Evolutionary conservation across 2,329 filamentous ascomycete species (phyloP), one percentile per base, ranked within the genome.

Genomic region (Ascochyta clinopodiicola): DNA sequence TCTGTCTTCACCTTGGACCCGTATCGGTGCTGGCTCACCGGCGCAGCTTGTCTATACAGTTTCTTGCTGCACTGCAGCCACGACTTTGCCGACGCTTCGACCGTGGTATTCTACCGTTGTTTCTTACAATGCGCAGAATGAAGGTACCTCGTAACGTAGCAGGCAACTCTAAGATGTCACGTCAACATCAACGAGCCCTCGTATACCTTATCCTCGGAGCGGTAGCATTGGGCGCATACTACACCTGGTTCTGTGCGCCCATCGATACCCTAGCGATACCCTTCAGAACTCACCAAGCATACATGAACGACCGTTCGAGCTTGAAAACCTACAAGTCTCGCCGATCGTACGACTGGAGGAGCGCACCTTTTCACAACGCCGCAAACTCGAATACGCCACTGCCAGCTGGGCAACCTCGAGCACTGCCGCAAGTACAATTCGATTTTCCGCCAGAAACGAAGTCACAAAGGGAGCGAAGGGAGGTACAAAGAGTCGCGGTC

Each of bases 351-450:
- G 71, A 75, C 53, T 81, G 79, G 79, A 70, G 66, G n/a, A 66
- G 73, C 29, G 74, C 79, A 1, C 74, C 76, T 2, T 69, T 78
- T 19, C 67, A 72, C 40, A 75, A 79, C 64, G 73, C 67, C 3
- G 69, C 77, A 29, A 51, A 66, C 7, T 64, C 67, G 3, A 69
- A 78, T 42, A 76, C 65, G 19, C 60, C 67, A 9, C 57, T 81
- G 21, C 79, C 79, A 5, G 69, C 67, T 2, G 75, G 68, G 31
- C 63, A 62, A 19, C 73, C 78, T 7, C 62, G 61, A 24, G 63
- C 64, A 22, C 70, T 81, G 0, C 79, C 79, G 0, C 66, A 62
- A 17, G 69, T 81, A 6, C 80, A 82, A 52, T 68, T 68, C 58
- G 56, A 69, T 0, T 79, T 80, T 48, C 64, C 69, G 1, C 39